These are phyloP conservation scores for Boletales sp. DNA, from an alignment of 768 basidiomycete species.

Conservation along the genomic window DNA sequence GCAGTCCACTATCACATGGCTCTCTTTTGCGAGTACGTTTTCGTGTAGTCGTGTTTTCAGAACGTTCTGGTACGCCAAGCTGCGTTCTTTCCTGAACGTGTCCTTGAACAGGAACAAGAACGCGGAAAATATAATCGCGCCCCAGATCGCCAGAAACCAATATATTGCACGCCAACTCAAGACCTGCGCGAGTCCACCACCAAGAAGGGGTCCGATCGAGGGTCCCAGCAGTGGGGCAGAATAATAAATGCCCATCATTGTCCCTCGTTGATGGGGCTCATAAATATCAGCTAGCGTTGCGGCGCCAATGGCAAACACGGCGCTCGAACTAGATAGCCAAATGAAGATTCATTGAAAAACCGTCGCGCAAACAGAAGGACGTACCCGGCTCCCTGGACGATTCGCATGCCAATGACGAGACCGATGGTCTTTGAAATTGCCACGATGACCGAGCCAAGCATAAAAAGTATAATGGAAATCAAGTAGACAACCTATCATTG, in stretches of 20 bases:
- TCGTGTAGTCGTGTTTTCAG: conserved; percentile 40
- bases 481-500: conserved; percentile 50
- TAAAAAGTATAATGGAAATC: conserved; percentile 48
- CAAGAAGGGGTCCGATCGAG: conserved; percentile 64
- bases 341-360: not conserved
- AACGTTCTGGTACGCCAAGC: conserved; percentile 71
- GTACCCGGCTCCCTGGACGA: conserved; percentile 62
- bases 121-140: conserved; percentile 47
- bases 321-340: conserved; percentile 45
- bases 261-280: conserved; percentile 70
- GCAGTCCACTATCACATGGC: not conserved
- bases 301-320: conserved; percentile 64
- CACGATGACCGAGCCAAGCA: conserved; percentile 54
- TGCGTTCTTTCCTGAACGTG: conserved; percentile 82
- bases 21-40: conserved; percentile 19
- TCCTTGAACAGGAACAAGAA: conserved; percentile 78
- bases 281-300: conserved; percentile 80
- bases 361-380: conserved; percentile 5
- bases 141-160: conserved; percentile 75
- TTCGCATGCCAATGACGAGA: conserved; percentile 63
- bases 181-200: conserved; percentile 63
- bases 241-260: conserved; percentile 81
- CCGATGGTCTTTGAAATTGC: conserved; percentile 54
- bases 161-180: conserved; percentile 82
- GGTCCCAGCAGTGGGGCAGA: conserved; percentile 76